Evolutionary conservation across 2,329 filamentous ascomycete genomes (phyloP), one percentile per base, ranked within the genome.

Genomic region (Cladophialophora exuberans): DNA sequence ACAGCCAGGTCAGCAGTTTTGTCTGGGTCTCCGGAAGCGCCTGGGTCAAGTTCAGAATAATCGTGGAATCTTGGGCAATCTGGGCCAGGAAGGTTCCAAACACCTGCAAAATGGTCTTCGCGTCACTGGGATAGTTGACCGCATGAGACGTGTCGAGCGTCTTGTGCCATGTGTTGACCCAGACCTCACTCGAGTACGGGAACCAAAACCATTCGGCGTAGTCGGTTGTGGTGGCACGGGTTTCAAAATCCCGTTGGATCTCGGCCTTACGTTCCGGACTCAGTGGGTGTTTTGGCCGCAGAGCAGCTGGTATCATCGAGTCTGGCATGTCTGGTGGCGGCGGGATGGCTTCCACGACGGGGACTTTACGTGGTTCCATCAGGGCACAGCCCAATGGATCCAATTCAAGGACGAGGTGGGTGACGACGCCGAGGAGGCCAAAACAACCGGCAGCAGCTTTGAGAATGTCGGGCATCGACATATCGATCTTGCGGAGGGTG

Each of bases 131-230:
- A 43, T 61, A 61, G 23, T n/a, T 53, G 4, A 51, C 49, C 6
- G 55, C 55, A 26, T 51, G 43, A 6, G 54, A 56, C 4, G 47
- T 23, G 17, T 61, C 58, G 20, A 36, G 28, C 2, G 58, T 61
- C 49, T 66, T 68, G 51, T 77, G 72, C 76, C 76, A 79, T 20
- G 70, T 74, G 58, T 79, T 77, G 15, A 78, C 70, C 75, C 76
- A 78, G 3, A 71, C 69, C 36, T 73, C 67, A 45, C 72, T 68
- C 17, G 73, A 72, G 51, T 76, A 77, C 0, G 77, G 72, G 56
- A 79, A 79, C 77, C 76, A 80, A 60, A 79, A 79, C 74, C 75
- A 79, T 59, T 80, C 76, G 18, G 68, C 65, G 51, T 79, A 79
- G 57, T 76, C 79, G 44, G 73, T 69, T 25, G 73, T 69, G 0